Base-by-base conservation (phyloP, 768 basidiomycete species). In the Agaricus subrufescens region DNA sequence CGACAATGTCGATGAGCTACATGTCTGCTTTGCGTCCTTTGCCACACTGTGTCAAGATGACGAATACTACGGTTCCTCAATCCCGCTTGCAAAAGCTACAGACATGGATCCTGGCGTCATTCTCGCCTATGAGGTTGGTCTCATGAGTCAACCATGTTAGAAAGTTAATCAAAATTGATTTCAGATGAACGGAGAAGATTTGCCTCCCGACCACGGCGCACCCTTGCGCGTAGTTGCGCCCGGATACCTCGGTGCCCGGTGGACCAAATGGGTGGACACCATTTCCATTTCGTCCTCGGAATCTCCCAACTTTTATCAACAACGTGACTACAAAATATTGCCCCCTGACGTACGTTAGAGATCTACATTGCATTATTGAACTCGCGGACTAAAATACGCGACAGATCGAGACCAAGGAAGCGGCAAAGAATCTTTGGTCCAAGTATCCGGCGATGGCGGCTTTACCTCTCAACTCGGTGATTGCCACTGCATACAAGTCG, bases 261-360 rank as follows among this genome's bases (percentile, higher is more conserved):
- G 86, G 84, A 85, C 87, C 7, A 88, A 89, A 72, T 89, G 87
- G 87, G 72, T 87, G 0, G 83, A 86, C 61, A 80, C 73, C 0
- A 82, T 88, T 61, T 69, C 74, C 27, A 63, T 87, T 55, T 79
- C 83, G 4, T 25, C 66, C 0, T 64, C 68, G 6, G 86, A 89
- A 68, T 86, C 85, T 1, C 75, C 78, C 30, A 87, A 85, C 63
- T 87, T 82, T 66, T 89, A 87, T 63, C 86, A 88, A 60, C 85
- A 87, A 65, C 75, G 75, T 3, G 87, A 89, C 65, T 90, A 89
- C 68, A 87, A 83, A 60, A 69, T 87, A 52, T 66, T 85, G 15
- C 83, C 84, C 7, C 76, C 83, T 11, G 62, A 71, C 46, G 79
- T 81, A 61, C 44, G 74, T 65, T 40, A 30, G 34, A 11, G 7